Evolutionary conservation across 129 eudicot species (phyloP).

Genomic region (Tagetes erecta): DNA sequence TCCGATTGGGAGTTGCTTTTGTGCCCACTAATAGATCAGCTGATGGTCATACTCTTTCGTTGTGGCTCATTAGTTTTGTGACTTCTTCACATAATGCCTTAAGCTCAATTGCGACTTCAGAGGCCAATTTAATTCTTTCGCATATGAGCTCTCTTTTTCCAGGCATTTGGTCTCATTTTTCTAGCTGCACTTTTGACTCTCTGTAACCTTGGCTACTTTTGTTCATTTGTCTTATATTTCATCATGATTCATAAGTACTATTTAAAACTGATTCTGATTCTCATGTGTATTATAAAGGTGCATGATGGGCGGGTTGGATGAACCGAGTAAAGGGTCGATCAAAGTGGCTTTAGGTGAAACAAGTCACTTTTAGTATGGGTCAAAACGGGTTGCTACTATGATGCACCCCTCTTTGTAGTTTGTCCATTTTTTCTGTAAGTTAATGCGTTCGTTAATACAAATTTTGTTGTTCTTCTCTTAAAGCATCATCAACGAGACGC

Average conservation of each 20-base stretch:
- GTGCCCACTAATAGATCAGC: not conserved
- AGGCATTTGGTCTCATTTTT: conserved; percentile 63
- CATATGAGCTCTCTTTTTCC: conserved; percentile 68
- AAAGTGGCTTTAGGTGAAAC: conserved; percentile 1
- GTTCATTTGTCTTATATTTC: conserved; percentile 55
- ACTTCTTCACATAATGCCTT: not conserved
- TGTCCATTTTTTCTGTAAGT: too few relatives aligned
- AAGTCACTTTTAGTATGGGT: not conserved
- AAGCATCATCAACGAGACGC: too few relatives aligned
- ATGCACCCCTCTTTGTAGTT: not conserved
- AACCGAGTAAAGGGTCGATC: not conserved
- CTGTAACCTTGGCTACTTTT: conserved; percentile 46
- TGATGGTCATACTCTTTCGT: not conserved
- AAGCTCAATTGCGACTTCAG: conserved; percentile 24
- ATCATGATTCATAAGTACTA: conserved; percentile 52
- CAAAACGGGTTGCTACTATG: not conserved
- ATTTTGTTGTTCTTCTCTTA: too few relatives aligned
- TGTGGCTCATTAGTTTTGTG: not conserved
- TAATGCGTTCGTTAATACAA: too few relatives aligned
- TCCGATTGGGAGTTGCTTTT: not conserved
- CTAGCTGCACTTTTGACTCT: conserved; percentile 56
- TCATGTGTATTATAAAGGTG: conserved; percentile 3
- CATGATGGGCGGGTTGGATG: not conserved
- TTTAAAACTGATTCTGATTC: conserved; percentile 17
- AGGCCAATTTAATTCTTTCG: conserved; percentile 42